Conservation (phyloP, 164 flowering plant species). For the Amborella trichopoda region DNA sequence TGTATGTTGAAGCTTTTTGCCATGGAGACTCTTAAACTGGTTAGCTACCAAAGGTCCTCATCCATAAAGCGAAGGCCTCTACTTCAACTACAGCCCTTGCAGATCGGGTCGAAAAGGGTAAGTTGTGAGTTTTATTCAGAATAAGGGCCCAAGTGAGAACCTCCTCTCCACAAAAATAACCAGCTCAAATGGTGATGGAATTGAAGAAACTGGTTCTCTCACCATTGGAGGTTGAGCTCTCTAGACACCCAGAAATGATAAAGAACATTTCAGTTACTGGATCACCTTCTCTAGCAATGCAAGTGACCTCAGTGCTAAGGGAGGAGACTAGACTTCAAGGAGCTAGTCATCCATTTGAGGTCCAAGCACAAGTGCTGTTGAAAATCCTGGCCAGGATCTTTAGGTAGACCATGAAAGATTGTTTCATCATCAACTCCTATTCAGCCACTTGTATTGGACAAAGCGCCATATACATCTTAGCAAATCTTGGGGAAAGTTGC, state of each 20-base stretch:
- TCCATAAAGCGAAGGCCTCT: conserved; percentile 81
- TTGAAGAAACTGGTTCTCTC: conserved; percentile 90
- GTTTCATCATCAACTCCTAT: conserved; percentile 89
- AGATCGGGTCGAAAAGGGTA: conserved; percentile 82
- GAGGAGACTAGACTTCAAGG: conserved; percentile 79
- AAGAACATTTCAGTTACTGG: conserved; percentile 91
- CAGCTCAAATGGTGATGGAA: conserved; percentile 60
- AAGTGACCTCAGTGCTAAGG: conserved; percentile 70
- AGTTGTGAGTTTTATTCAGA: conserved; percentile 54
- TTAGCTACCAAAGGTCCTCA: conserved; percentile 90
- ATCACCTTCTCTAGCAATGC: conserved; percentile 88
- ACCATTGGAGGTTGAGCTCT: conserved; percentile 88
- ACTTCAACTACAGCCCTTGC: conserved; percentile 69
- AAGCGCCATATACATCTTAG: conserved; percentile 60
- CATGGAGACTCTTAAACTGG: conserved; percentile 80
- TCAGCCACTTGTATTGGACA: conserved; percentile 87
- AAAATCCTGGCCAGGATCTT: conserved; percentile 86
- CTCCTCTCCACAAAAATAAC: conserved; percentile 93
- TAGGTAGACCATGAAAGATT: conserved; percentile 56
- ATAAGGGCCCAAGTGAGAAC: conserved; percentile 81
- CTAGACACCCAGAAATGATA: conserved; percentile 76
- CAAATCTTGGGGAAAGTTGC: conserved; percentile 73
- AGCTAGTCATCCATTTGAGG: conserved; percentile 95
- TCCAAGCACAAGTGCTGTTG: conserved; percentile 88
- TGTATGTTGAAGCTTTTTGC: conserved; percentile 84